Base-by-base conservation (phyloP, 352 stramenopile species). In the Globisporangium mamillatum region DNA sequence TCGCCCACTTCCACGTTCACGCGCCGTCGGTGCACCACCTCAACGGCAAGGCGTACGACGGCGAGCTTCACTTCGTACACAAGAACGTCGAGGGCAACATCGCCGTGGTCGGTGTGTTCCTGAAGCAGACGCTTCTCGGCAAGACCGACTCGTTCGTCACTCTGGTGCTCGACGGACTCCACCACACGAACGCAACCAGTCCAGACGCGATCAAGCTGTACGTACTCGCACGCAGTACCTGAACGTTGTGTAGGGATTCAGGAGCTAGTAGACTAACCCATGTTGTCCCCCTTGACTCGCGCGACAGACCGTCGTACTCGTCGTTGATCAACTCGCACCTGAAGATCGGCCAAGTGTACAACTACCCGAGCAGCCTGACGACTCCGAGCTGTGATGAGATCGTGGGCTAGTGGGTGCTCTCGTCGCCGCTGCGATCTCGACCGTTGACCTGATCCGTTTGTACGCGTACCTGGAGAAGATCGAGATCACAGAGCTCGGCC, bases 61-160 rank as follows among this genome's bases (percentile, higher is more conserved):
- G 68, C 20, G 77, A 81, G 58, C 60, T 77, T 1, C 77, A 84
- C 36, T 81, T 83, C 62, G 77, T 84, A 48, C 77, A 81, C 70
- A 68, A 75, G 32, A 60, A 75, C 38, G 34, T 50, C 9, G 67
- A 70, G 20, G 63, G 57, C 7, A 57, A 38, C 16, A 38, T 71
- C 53, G 22, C 63, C 7, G 71, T 77, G 29, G 63, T 77, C 22
- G 67, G 71, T 14, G 29, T 76, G 22, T 71, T 73, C 55, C 22
- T 76, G 41, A 18, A 65, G 27, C 24, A 65, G 60, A 55, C 41
- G 32, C 60, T 24, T 9, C 34, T 62, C 6, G 34, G 56, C 18
- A 68, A 62, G 9, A 62, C 56, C 27, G 56, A 62, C 32, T n/a
- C 56, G 27, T 62, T 52, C 20, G 34, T 62, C 6, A 27, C 32